Conservation (phyloP, 176 grass and related monocot species). For the Melocanna baccifera region DNA sequence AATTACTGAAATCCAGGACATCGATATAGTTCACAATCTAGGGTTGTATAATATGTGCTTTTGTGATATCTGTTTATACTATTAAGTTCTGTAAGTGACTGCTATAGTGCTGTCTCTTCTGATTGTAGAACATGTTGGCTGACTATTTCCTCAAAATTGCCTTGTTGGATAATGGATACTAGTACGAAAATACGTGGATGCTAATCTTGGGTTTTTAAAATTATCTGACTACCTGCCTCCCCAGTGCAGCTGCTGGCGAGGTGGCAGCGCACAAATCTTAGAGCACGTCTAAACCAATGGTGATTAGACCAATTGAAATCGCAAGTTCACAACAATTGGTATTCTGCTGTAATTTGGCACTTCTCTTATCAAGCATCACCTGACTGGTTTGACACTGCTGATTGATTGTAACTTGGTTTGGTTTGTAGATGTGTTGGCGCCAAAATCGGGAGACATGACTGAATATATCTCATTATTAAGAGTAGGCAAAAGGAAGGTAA, state of each 20-base stretch:
- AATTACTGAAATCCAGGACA: neutral
- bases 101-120: neutral
- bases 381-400: neutral
- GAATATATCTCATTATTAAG: neutral
- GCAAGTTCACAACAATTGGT: neutral
- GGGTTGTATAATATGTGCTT: neutral
- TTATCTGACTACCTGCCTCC: too few species aligned
- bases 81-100: neutral
- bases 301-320: neutral
- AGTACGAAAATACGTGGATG: neutral
- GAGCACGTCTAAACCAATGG: neutral
- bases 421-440: neutral
- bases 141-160: neutral
- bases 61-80: slow-evolving; percentile 14
- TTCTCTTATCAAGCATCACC: neutral
- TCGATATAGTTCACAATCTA: slow-evolving; percentile 19
- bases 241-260: neutral
- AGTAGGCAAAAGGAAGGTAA: too few species aligned
- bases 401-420: neutral
- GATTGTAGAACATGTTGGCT: slow-evolving; percentile 4
- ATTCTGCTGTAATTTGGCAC: neutral
- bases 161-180: neutral
- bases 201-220: too few species aligned
- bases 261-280: neutral
- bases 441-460: neutral